phyloP scores from a whole-genome alignment of 192 early-diverging fungal species.

The Coemansia sp. region DNA sequence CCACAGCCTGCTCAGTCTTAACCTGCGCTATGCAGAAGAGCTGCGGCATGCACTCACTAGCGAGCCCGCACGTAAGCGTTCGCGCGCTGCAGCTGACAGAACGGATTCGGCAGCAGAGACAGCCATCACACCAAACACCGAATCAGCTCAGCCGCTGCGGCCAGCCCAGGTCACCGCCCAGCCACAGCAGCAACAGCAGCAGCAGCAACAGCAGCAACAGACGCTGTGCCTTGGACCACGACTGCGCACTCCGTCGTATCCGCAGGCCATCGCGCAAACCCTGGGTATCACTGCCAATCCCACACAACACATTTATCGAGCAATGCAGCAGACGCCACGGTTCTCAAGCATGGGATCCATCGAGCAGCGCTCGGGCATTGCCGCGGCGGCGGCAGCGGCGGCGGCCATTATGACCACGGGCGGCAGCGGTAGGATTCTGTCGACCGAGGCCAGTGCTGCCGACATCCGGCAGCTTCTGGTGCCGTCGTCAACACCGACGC shows the following conservation, averaged over 20 bases:
- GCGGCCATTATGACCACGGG: neutral
- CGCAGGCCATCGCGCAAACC: neutral
- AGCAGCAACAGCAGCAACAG: conserved; percentile 1
- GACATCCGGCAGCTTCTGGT: conserved; percentile 1
- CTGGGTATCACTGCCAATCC: neutral
- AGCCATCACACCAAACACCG: neutral
- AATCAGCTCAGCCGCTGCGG: too few species aligned
- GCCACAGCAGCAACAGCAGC: too few species aligned
- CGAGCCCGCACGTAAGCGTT: conserved; percentile 4
- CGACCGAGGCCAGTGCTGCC: neutral
- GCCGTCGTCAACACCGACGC: neutral
- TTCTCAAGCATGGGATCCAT: neutral
- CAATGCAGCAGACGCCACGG: conserved; percentile 5
- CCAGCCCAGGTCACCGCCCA: too few species aligned
- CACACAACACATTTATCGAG: conserved; percentile 4
- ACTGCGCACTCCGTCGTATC: conserved; percentile 9
- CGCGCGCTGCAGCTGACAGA: neutral
- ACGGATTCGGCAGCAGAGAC: neutral
- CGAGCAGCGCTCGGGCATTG: neutral
- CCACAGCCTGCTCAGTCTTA: conserved; percentile 20
- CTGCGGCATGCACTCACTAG: conserved; percentile 21
- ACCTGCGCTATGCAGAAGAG: conserved; percentile 38
- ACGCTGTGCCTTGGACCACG: neutral
- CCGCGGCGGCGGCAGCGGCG: neutral
- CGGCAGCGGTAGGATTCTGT: neutral